A percentile compares a stretch with the other conserved stretches of the same genome.
phyloP scores from a whole-genome alignment of 331 rosid genomes.

The Ulmus americana region DNA sequence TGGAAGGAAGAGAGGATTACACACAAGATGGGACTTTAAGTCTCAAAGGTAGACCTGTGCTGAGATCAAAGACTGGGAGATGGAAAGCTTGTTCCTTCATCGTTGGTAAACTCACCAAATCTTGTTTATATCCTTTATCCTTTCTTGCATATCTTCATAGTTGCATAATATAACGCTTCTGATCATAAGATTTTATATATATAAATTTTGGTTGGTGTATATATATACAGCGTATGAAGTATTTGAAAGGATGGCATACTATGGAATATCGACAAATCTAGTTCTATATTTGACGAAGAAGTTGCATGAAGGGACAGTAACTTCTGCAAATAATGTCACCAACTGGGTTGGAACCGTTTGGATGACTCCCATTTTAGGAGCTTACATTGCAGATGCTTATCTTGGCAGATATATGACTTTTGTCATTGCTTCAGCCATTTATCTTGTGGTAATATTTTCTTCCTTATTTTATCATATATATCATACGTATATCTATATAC shows the following conservation, averaged over 20 bases:
- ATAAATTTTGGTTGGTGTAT: no score
- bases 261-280: conserved; percentile 65
- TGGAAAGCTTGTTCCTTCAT: conserved; percentile 39
- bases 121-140: neutral
- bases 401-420: conserved; percentile 76
- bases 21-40: conserved; percentile 34
- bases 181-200: neutral
- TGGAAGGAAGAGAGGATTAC: conserved; percentile 9
- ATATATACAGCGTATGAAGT: conserved; percentile 49
- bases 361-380: conserved; percentile 67
- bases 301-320: conserved; percentile 67
- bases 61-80: conserved; percentile 31
- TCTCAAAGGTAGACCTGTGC: conserved; percentile 28
- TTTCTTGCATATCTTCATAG: neutral
- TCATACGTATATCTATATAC: neutral
- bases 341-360: conserved; percentile 79
- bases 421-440: conserved; percentile 52
- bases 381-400: conserved; percentile 67
- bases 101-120: conserved; percentile 16
- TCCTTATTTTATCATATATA: no score
- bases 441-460: conserved; percentile 39
- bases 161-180: neutral
- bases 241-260: conserved; percentile 90
- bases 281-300: conserved; percentile 53
- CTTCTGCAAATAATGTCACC: conserved; percentile 64